Evolutionary conservation across 306 rosid species (phyloP), one percentile per base, ranked within the genome.

Genomic region (Phaseolus lunatus): DNA sequence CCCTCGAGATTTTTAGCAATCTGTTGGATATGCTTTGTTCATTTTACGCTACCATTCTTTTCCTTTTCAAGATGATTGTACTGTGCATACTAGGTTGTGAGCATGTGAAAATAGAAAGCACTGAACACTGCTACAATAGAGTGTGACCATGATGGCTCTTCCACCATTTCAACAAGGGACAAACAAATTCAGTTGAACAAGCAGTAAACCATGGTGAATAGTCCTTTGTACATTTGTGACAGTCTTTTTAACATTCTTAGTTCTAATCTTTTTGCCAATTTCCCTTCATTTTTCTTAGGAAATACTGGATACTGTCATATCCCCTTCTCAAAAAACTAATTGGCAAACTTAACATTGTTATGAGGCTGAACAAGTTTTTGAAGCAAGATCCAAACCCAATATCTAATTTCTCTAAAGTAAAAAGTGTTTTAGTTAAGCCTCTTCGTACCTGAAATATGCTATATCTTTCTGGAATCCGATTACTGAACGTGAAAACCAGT

Each of bases 141-240:
- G 65, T 35, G 73, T 45, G 78, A 69, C 33, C 54, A 78, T 64
- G 59, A 74, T 81, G 79, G 73, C 66, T 78, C 81, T 78, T 70
- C 69, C 73, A 70, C 77, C 33, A 47, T 63, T 57, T 70, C 71
- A 70, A n/a, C 43, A 18, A 23, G 67, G 49, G 69, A 68, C 70
- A 23, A 73, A 72, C 9, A 43, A 73, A 43, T 41, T 2, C 35
- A 65, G 39, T 53, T 16, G 75, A 47, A 33, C 84, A 65, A 70
- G 70, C 37, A 74, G 80, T 59, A 83, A 58, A 67, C 45, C 39
- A 16, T 54, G 69, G 64, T 47, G 70, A 45, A 64, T 64, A 18
- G 53, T 27, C 33, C 53, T 41, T 75, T 78, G 8, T 26, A 45
- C 68, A 37, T 12, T 1, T 66, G 20, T 66, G 49, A 41, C 57